Base-by-base conservation (phyloP, 2,329 filamentous ascomycete species). In the Neurospora sp. region DNA sequence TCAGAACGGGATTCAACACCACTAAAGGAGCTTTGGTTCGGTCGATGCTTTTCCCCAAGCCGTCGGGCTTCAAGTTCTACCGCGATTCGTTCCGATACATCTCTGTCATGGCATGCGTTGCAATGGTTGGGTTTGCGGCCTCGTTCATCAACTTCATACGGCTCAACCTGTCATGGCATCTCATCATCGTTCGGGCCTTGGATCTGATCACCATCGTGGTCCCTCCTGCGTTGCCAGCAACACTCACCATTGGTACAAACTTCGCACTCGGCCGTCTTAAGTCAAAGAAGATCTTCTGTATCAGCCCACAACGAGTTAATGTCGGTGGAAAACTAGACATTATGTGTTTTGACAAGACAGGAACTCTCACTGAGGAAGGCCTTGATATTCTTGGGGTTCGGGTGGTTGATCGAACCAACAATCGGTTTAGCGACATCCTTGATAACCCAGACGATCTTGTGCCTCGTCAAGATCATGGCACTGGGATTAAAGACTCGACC, bases 201-300 rank as follows among this genome's bases (percentile, higher is more conserved):
- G 96, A 99, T 82, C 82, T 99, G 69, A 97, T 99, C 75, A 99
- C 96, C 1, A 99, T 99, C 73, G 94, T 98, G 10, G 96, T 99
- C 0, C 96, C 96, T 17, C 96, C 96, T 19, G 96, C 96, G 8
- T 84, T 99, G 6, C 96, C 96, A 0, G 96, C 96, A 1, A 99
- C 96, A 0, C 84, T 99, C 66, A 97, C 93, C 0, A 99, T 99
- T 75, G 96, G 96, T 62, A 98, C 93, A 15, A 98, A 95, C 78
- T 99, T 99, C 79, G 96, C 96, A 2, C 83, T 99, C 1, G 90
- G 88, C 11, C 88, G 96, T 36, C 84, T 99, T 38, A 97, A 93
- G 80, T 88, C 90, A 73, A 94, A 96, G 78, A 87, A 93, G 62
- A 97, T 99, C 43, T 99, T 97, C 77, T 99, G 96, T 77, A 99